Evolutionary conservation across 2,329 filamentous ascomycete genomes (phyloP), one percentile per base, ranked within the genome.

Genomic region (Neofusicoccum cordaticola): DNA sequence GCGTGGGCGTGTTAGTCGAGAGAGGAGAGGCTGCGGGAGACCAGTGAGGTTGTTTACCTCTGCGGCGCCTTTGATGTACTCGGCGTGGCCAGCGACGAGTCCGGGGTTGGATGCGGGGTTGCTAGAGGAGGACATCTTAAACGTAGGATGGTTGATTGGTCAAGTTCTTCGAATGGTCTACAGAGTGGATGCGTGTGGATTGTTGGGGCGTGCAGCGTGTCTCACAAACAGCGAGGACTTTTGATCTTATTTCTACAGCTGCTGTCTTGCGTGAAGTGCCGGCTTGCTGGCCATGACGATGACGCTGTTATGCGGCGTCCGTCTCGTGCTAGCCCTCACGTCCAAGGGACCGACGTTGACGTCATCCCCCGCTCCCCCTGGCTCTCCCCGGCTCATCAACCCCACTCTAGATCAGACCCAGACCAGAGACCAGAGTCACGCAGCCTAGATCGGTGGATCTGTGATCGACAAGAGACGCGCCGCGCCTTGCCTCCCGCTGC

Each of bases 61-160:
- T 63, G 86, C 84, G 6, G 86, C 86, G 61, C 88, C 89, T 71
- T 90, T 91, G 71, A 86, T 82, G 71, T 90, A 91, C 71, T 90
- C 85, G 37, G 82, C 87, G 73, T 91, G 89, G 47, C 84, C 83
- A 65, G 83, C 80, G 48, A 90, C 72, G 68, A 91, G 86, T 50
- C 87, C 83, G 41, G 56, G 47, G 53, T 52, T 51, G 52, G 17
- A 31, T 17, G 60, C 12, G 27, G 13, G 35, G 56, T 56, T 62
- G 52, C 45, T 51, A 11, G 27, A 19, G 50, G 42, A 48, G 17
- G 51, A 58, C 51, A 58, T 64, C 45, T 8, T 51, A 13, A 3
- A 39, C 2, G 37, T 7, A 39, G 9, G 37, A 11, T 31, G 27
- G 27, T 31, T 31, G 27, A 5, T 31, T 31, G 27, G 27, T 31